These are phyloP conservation scores for Paraconiothyrium sp. DNA, from an alignment of 2,329 filamentous ascomycete genomes.

Conservation along the genomic window DNA sequence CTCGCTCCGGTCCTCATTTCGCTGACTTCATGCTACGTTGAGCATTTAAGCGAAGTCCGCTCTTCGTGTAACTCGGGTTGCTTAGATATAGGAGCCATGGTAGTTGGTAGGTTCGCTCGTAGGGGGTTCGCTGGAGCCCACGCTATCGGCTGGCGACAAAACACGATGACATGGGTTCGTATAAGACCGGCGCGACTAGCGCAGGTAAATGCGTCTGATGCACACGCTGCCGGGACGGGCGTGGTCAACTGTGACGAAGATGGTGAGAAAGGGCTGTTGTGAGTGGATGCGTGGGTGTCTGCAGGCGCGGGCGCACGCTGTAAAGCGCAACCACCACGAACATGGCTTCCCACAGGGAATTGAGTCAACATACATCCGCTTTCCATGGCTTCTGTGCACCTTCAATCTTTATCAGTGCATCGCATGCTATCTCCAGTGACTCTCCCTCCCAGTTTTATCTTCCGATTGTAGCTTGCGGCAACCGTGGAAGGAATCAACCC, in stretches of 20 bases:
- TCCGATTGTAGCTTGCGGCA: conserved; percentile 1
- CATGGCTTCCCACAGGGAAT: not conserved
- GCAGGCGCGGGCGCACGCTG: not conserved
- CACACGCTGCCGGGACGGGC: not conserved
- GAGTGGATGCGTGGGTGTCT: not conserved
- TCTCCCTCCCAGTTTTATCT: not conserved
- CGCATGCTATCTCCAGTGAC: not conserved
- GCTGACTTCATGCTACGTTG: not conserved
- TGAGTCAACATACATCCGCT: not conserved
- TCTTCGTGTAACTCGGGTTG: not conserved
- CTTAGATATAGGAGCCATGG: not conserved
- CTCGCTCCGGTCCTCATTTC: not conserved
- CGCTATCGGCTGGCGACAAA: not conserved
- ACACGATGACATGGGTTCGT: not conserved
- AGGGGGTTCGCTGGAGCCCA: not conserved
- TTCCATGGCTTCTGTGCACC: not conserved
- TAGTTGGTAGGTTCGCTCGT: not conserved
- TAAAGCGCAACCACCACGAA: not conserved
- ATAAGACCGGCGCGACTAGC: conserved; percentile 4
- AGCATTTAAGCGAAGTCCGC: conserved; percentile 4
- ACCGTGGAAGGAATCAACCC: not conserved
- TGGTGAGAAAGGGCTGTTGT: not conserved
- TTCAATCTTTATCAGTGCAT: not conserved
- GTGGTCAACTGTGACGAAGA: not conserved
- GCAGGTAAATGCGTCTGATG: not conserved